Evolutionary conservation across 1,284 basidiomycete genomes (phyloP), one percentile per base, ranked within the genome.

Genomic region (Irpex sp.): DNA sequence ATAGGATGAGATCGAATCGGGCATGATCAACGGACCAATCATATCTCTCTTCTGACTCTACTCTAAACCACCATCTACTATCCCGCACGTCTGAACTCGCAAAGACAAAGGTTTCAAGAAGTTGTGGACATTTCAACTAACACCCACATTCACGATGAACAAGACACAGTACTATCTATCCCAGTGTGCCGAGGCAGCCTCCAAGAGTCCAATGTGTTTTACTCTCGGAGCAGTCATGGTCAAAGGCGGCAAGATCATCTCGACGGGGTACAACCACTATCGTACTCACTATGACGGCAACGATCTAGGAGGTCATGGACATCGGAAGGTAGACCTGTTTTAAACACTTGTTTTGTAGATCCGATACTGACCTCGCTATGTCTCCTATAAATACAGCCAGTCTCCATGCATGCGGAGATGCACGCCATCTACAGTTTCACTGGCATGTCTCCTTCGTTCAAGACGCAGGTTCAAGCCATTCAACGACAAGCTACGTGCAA

Each of bases 341-440:
- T n/a, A n/a, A n/a, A n/a, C n/a, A n/a, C n/a, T n/a, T n/a, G n/a
- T n/a, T n/a, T n/a, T n/a, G n/a, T n/a, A n/a, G n/a, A n/a, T n/a
- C n/a, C n/a, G n/a, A n/a, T n/a, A n/a, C n/a, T n/a, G n/a, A n/a
- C n/a, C n/a, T n/a, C n/a, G n/a, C n/a, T n/a, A n/a, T n/a, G n/a
- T 7, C 58, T 54, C 37, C 9, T n/a, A 16, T 49, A 14, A 33
- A 28, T 14, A n/a, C 42, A 73, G 76, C 80, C 82, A 21, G 72
- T 82, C 19, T 83, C 80, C 4, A 84, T 85, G 82, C 82, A 86
- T 66, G 83, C 83, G 2, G 82, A 85, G 73, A 85, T 84, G 83
- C 80, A 84, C 65, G 79, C 78, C 14, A 85, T 83, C 64, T 82
- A 79, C 70, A 82, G 72, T 65, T 64, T 80, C 59, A 82, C 80